Percentiles rank a stretch among this genome's conserved stretches.
These are phyloP conservation scores for Botrytis tulipae DNA, from an alignment of 2,329 filamentous ascomycete species.

Conservation along the genomic window DNA sequence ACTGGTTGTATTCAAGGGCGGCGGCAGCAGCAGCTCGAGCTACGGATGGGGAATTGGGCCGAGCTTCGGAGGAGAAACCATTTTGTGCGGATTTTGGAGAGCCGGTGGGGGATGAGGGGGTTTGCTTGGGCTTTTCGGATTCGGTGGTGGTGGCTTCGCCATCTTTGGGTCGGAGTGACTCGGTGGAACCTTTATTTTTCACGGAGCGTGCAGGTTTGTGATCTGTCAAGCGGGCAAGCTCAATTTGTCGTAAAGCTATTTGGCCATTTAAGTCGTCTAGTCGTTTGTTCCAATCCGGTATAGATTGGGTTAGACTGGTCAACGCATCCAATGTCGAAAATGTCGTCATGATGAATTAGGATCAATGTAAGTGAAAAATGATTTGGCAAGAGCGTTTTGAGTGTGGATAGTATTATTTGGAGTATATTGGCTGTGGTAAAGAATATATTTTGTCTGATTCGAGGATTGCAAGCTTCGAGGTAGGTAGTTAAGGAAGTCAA, in stretches of 20 bases:
- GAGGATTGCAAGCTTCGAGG: neutral
- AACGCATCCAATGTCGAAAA: conserved; percentile 52
- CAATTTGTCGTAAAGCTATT: conserved; percentile 59
- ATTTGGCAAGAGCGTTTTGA: neutral
- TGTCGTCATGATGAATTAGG: conserved; percentile 22
- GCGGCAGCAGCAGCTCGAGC: conserved; percentile 24
- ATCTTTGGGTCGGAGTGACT: conserved; percentile 38
- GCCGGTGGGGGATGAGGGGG: conserved; percentile 23
- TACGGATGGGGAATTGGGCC: conserved; percentile 27
- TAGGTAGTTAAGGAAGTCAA: conserved; percentile 1
- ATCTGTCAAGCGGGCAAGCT: conserved; percentile 52
- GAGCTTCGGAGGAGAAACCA: conserved; percentile 6
- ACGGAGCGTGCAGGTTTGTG: conserved; percentile 40
- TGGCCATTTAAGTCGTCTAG: conserved; percentile 60
- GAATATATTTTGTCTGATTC: neutral
- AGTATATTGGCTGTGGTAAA: neutral
- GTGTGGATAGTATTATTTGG: neutral
- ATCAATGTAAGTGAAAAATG: neutral
- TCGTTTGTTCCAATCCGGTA: conserved; percentile 59
- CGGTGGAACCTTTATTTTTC: conserved; percentile 39
- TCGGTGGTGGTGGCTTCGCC: conserved; percentile 27
- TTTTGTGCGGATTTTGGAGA: conserved; percentile 26
- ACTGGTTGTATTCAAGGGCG: conserved; percentile 22
- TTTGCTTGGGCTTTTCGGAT: conserved; percentile 24
- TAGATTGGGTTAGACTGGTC: conserved; percentile 52